Evolutionary conservation across 805 yeast species (phyloP).

Genomic region (Starmerella apis): DNA sequence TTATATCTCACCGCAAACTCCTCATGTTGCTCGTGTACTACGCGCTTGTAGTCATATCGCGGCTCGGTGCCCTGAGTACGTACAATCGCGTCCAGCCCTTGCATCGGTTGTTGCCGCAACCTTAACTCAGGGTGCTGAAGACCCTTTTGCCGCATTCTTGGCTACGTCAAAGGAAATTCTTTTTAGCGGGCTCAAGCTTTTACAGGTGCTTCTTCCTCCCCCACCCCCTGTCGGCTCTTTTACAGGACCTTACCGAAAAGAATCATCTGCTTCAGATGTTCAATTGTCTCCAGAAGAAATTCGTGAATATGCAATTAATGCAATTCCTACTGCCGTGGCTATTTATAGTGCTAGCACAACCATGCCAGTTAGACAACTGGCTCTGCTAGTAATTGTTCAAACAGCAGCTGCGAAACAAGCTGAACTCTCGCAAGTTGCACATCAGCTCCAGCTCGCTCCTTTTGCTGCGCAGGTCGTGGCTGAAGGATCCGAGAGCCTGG

Average conservation of each 20-base stretch:
- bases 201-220: constrained; percentile 17
- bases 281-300: not conserved
- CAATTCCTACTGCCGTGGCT: constrained; percentile 14
- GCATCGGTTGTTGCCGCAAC: constrained; percentile 16
- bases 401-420: constrained; percentile 17
- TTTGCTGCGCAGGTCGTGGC: constrained; percentile 18
- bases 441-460: constrained; percentile 10
- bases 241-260: constrained; percentile 18
- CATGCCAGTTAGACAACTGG: constrained; percentile 16
- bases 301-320: constrained; percentile 5
- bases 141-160: constrained; percentile 13
- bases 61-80: constrained; percentile 12
- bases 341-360: constrained; percentile 20
- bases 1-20: constrained; percentile 14
- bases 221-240: constrained; percentile 15
- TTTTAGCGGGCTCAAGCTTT: constrained; percentile 15
- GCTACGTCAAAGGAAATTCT: constrained; percentile 20
- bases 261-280: not conserved
- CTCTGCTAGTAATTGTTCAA: constrained; percentile 23
- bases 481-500: constrained; percentile 15
- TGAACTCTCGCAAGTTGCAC: constrained; percentile 3
- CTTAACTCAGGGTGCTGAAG: constrained; percentile 9
- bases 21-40: constrained; percentile 17
- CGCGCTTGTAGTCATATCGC: constrained; percentile 18
- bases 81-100: constrained; percentile 5